A percentile compares a stretch with the other conserved stretches of the same genome.
Conservation (phyloP, 192 early-diverging fungal species). For the Rhizophagus sp. region DNA sequence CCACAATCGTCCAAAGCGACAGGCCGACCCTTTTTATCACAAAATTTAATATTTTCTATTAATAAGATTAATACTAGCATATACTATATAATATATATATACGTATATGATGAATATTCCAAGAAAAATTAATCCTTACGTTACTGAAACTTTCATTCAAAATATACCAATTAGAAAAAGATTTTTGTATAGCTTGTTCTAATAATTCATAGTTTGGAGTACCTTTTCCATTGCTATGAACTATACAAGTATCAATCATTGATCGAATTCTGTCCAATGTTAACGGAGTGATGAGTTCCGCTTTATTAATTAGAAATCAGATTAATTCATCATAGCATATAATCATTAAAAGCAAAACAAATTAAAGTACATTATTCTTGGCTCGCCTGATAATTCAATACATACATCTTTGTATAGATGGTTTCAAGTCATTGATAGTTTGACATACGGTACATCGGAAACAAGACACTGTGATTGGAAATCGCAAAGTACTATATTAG, state of each 20-base stretch:
- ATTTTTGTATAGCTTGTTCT: slow-evolving; percentile 49
- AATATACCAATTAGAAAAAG: slow-evolving; percentile 60
- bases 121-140: slow-evolving; percentile 13
- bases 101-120: not conserved
- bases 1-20: slow-evolving; percentile 56
- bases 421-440: slow-evolving; percentile 74
- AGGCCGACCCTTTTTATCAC: slow-evolving; percentile 41
- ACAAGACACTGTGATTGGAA: slow-evolving; percentile 68
- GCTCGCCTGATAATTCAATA: not conserved
- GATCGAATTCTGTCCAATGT: slow-evolving; percentile 46
- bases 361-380: not conserved
- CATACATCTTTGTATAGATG: slow-evolving; percentile 39
- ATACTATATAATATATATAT: not conserved
- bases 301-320: not conserved
- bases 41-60: not conserved
- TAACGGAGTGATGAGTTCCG: slow-evolving; percentile 31
- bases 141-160: slow-evolving; percentile 66
- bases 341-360: slow-evolving; percentile 1
- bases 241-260: slow-evolving; percentile 40
- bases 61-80: not conserved
- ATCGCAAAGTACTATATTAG: slow-evolving; percentile 62
- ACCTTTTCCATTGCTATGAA: slow-evolving; percentile 20
- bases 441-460: slow-evolving; percentile 94
- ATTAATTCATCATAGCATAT: not conserved
- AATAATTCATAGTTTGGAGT: slow-evolving; percentile 28